These are phyloP conservation scores for Talaromyces amestolkiae DNA, from an alignment of 2,329 filamentous ascomycete species.

Conservation along the genomic window DNA sequence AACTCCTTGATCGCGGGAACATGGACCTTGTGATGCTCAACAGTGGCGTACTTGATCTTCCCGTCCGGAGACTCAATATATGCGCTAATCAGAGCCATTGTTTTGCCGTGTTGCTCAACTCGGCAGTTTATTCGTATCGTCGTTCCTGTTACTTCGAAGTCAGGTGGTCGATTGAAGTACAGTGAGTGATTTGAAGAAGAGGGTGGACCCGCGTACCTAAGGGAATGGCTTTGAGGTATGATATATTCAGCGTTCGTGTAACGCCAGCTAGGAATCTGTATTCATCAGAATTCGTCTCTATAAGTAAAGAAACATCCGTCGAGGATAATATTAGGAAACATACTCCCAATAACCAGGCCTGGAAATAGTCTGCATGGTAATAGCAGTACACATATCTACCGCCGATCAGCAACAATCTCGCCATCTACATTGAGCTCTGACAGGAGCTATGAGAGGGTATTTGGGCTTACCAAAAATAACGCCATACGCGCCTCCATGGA, in stretches of 20 bases:
- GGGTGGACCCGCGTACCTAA: slow-evolving; percentile 33
- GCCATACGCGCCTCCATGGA: slow-evolving; percentile 58
- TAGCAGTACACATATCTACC: slow-evolving; percentile 53
- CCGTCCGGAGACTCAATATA: slow-evolving; percentile 52
- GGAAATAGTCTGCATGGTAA: slow-evolving; percentile 50
- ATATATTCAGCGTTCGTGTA: slow-evolving; percentile 51
- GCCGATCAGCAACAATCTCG: not conserved
- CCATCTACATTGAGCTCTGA: not conserved
- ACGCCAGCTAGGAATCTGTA: slow-evolving; percentile 50
- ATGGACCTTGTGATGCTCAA: slow-evolving; percentile 54
- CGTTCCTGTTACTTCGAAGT: slow-evolving; percentile 29
- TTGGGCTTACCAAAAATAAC: slow-evolving; percentile 64
- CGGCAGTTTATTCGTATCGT: slow-evolving; percentile 45
- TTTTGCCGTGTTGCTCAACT: slow-evolving; percentile 49
- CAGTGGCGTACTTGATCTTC: slow-evolving; percentile 49
- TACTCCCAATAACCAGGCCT: slow-evolving; percentile 52
- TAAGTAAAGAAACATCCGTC: not conserved
- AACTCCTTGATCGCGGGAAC: slow-evolving; percentile 43
- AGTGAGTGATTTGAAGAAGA: not conserved
- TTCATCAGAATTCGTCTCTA: not conserved
- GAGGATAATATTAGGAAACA: slow-evolving; percentile 19
- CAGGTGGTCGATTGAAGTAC: not conserved
- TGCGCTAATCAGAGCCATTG: slow-evolving; percentile 53
- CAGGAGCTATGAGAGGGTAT: not conserved
- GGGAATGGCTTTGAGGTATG: slow-evolving; percentile 51